These are phyloP conservation scores for Suillus clintonianus DNA, from an alignment of 768 basidiomycete genomes.

Conservation along the genomic window DNA sequence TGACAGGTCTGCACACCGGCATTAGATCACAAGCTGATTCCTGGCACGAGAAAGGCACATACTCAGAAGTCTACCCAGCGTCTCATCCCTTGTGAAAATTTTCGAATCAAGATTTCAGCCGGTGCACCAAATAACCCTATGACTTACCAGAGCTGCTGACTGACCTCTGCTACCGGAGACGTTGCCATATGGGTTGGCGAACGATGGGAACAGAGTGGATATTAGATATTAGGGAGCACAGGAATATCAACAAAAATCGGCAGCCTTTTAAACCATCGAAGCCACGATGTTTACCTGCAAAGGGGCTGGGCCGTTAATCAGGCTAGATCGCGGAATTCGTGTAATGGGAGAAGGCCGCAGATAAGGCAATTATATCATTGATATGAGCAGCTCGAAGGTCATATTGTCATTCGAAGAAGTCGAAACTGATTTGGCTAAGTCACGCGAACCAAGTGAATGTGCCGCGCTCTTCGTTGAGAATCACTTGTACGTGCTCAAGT, in stretches of 20 bases:
- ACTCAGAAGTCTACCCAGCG: constrained; percentile 64
- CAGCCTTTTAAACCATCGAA: constrained; percentile 40
- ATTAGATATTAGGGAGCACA: constrained; percentile 42
- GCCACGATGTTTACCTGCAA: constrained; percentile 25
- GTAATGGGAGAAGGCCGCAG: constrained; percentile 46
- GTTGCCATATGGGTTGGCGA: constrained; percentile 48
- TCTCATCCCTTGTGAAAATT: constrained; percentile 58
- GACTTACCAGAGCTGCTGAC: constrained; percentile 66
- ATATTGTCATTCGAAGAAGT: constrained; percentile 21
- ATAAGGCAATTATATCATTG: constrained; percentile 27
- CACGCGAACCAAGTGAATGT: constrained; percentile 28
- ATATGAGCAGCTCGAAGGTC: constrained; percentile 13
- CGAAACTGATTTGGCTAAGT: constrained; percentile 24
- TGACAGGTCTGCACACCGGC: constrained; percentile 54
- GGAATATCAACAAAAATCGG: constrained; percentile 21
- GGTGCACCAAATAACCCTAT: not conserved
- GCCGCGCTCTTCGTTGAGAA: constrained; percentile 24
- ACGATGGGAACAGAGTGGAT: constrained; percentile 25
- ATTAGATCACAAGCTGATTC: constrained; percentile 12
- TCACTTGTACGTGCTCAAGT: constrained; percentile 22
- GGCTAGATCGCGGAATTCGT: constrained; percentile 58
- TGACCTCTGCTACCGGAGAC: constrained; percentile 61
- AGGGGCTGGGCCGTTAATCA: constrained; percentile 52
- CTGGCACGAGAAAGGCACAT: constrained; percentile 18
- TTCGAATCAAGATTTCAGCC: constrained; percentile 19